These are phyloP conservation scores for Ramularia endophylla DNA, from an alignment of 2,329 filamentous ascomycete species.

Conservation along the genomic window DNA sequence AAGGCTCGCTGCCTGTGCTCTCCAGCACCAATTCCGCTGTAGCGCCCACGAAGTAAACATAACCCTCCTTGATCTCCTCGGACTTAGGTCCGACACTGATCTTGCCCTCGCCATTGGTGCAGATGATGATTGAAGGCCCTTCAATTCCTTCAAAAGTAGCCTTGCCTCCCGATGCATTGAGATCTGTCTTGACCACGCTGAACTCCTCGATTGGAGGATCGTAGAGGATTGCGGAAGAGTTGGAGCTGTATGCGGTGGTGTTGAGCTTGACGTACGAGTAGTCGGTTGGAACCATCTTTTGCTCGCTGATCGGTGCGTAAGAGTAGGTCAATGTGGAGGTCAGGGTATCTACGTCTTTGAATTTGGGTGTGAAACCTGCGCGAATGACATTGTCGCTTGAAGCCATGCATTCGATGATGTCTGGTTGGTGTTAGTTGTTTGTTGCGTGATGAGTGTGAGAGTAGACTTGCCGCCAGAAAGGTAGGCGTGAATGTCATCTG, in stretches of 20 bases:
- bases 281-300: constrained; percentile 82
- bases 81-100: constrained; percentile 80
- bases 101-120: constrained; percentile 73
- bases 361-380: constrained; percentile 95
- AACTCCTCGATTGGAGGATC: constrained; percentile 98
- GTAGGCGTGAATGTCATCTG: constrained; percentile 97
- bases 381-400: constrained; percentile 98
- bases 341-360: constrained; percentile 89
- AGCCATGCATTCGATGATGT: constrained; percentile 99
- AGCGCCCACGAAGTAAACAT: constrained; percentile 65
- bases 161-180: constrained; percentile 67
- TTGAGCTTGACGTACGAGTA: constrained; percentile 85
- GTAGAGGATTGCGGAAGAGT: constrained; percentile 69
- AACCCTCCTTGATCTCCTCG: constrained; percentile 55
- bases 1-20: constrained; percentile 59
- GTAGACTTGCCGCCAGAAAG: constrained; percentile 55
- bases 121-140: constrained; percentile 89
- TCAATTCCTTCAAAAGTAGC: constrained; percentile 81
- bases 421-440: constrained; percentile 32
- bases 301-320: constrained; percentile 88
- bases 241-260: constrained; percentile 71
- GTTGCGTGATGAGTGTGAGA: neutral
- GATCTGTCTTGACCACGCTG: constrained; percentile 72
- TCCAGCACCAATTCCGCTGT: constrained; percentile 79
- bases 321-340: constrained; percentile 91